A percentile compares a stretch with the other conserved stretches of the same genome.
These are phyloP conservation scores for Alternaria sp. DNA, from an alignment of 2,329 filamentous ascomycete species.

Conservation along the genomic window DNA sequence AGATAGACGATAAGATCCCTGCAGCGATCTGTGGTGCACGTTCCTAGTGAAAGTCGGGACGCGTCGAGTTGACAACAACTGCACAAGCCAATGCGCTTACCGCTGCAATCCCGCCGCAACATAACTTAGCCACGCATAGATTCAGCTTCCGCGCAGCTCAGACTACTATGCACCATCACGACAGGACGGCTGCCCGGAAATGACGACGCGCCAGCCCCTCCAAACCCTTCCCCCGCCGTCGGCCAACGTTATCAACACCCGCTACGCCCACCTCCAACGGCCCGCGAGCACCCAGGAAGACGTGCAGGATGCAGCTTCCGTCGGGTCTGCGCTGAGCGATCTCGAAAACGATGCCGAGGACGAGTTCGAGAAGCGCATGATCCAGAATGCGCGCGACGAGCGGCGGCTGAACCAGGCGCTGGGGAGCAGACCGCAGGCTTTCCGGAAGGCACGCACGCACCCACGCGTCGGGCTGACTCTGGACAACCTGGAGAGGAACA, in stretches of 20 bases:
- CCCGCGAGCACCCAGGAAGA: conserved; percentile 22
- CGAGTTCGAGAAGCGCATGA: conserved; percentile 54
- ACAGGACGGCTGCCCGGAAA: conserved; percentile 20
- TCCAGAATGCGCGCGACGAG: conserved; percentile 54
- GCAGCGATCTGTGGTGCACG: conserved; percentile 26
- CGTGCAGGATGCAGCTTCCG: conserved; percentile 28
- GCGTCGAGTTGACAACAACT: conserved; percentile 30
- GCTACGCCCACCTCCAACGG: conserved; percentile 28
- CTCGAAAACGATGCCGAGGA: conserved; percentile 52
- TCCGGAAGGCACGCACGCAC: conserved; percentile 52
- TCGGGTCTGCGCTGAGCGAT: conserved; percentile 45
- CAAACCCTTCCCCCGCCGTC: conserved; percentile 41
- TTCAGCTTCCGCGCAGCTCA: not conserved
- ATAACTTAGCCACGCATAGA: conserved; percentile 3
- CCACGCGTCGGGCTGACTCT: conserved; percentile 50
- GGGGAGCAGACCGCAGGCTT: conserved; percentile 44
- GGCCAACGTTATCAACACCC: conserved; percentile 32
- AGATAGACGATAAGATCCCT: conserved; percentile 12
- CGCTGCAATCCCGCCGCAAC: conserved; percentile 1
- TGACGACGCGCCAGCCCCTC: conserved; percentile 46
- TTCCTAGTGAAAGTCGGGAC: conserved; percentile 28
- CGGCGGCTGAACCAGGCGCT: conserved; percentile 48
- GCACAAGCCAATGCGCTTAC: conserved; percentile 14
- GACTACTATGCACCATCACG: conserved; percentile 23
- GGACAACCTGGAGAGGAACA: conserved; percentile 53